Conservation (phyloP, 2,329 filamentous ascomycete genomes). For the Paecilomyces sp. region DNA sequence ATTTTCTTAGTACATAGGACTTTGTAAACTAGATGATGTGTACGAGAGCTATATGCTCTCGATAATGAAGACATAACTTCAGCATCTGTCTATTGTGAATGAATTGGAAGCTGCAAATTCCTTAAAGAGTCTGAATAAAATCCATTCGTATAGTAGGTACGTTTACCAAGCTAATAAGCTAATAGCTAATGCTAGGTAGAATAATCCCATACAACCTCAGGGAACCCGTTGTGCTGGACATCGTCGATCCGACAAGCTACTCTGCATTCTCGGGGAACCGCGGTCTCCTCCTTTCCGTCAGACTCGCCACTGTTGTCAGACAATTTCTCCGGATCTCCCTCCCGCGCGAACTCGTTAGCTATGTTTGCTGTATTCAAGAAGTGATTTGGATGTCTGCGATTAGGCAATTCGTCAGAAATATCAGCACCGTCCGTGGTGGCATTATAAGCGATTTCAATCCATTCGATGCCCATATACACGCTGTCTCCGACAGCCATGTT, state of each 20-base stretch:
- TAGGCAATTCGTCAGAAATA: conserved; percentile 1
- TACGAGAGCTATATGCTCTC: neutral
- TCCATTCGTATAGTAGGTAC: neutral
- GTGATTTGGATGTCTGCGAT: conserved; percentile 5
- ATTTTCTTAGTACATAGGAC: neutral
- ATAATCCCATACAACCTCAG: conserved; percentile 8
- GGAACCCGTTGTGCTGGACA: conserved; percentile 7
- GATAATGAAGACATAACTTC: neutral
- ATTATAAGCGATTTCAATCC: conserved; percentile 37
- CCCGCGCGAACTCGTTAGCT: neutral
- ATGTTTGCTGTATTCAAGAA: neutral
- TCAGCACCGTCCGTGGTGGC: conserved; percentile 12
- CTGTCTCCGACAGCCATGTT: conserved; percentile 30
- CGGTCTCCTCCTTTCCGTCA: neutral
- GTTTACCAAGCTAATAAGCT: neutral
- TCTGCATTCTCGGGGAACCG: conserved; percentile 1
- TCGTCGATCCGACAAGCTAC: conserved; percentile 10
- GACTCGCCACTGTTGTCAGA: neutral
- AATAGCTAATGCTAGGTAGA: neutral
- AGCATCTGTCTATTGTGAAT: neutral
- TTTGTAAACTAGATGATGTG: neutral
- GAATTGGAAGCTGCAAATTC: neutral
- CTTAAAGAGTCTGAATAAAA: too few species aligned
- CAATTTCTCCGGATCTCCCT: neutral
- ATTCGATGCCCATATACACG: conserved; percentile 34